phyloP scores from a whole-genome alignment of 495 filamentous ascomycete species.

The Lichenothelia convexa region DNA sequence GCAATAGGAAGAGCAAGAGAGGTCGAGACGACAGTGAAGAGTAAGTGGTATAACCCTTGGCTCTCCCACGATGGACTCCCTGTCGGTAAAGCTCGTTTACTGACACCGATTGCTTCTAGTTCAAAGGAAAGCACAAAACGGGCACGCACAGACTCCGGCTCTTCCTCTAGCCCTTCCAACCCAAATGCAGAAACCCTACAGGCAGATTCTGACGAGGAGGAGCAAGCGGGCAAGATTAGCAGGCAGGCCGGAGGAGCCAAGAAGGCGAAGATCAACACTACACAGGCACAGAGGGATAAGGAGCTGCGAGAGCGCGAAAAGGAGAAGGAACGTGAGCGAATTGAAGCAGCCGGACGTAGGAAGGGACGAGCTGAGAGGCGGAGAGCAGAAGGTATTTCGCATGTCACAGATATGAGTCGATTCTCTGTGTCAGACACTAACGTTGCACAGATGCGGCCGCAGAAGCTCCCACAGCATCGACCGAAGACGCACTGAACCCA shows the following conservation, averaged over 20 bases:
- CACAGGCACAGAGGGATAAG: constrained; percentile 52
- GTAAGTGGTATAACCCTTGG: constrained; percentile 34
- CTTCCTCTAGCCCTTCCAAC: constrained; percentile 36
- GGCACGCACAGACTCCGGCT: constrained; percentile 58
- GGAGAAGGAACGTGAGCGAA: constrained; percentile 46
- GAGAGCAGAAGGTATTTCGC: constrained; percentile 48
- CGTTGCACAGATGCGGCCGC: too few species aligned
- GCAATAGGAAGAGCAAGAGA: constrained; percentile 51
- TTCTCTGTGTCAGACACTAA: neutral
- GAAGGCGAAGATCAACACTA: constrained; percentile 43
- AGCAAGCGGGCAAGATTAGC: constrained; percentile 22
- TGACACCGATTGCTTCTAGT: neutral
- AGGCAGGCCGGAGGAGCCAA: constrained; percentile 32
- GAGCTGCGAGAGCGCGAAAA: constrained; percentile 44
- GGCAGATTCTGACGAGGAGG: constrained; percentile 55
- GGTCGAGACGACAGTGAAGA: constrained; percentile 84
- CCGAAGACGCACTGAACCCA: too few species aligned
- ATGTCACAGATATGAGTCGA: neutral
- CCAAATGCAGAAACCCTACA: constrained; percentile 29
- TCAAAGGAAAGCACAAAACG: constrained; percentile 41
- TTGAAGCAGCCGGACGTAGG: constrained; percentile 52
- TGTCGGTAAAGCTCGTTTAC: neutral
- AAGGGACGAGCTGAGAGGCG: constrained; percentile 58
- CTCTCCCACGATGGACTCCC: constrained; percentile 7
- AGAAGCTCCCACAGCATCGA: too few species aligned